Percentiles rank a stretch among this genome's conserved stretches.
Evolutionary conservation across 805 yeast genomes (phyloP).

Genomic region (Peterozyma xylosa): DNA sequence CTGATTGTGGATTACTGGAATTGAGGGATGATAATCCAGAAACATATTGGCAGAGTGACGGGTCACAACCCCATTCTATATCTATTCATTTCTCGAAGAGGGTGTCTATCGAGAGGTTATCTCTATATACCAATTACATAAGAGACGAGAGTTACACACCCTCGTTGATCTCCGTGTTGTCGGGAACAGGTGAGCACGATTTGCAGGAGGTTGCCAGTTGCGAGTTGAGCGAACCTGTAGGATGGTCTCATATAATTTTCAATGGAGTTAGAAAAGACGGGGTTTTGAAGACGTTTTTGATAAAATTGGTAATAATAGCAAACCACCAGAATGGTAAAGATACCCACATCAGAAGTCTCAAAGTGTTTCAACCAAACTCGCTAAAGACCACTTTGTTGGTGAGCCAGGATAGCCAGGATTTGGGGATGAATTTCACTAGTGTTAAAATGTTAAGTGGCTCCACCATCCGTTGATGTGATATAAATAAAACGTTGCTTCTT

Average conservation of each 20-base stretch:
- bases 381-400: conserved; percentile 16
- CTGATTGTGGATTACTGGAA: conserved; percentile 64
- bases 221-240: conserved; percentile 57
- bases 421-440: conserved; percentile 25
- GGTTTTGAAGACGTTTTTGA: conserved; percentile 56
- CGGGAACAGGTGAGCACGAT: conserved; percentile 80
- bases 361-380: conserved; percentile 38
- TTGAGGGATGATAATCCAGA: conserved; percentile 67
- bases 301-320: conserved; percentile 54
- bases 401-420: conserved; percentile 14
- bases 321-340: conserved; percentile 97
- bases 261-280: conserved; percentile 46
- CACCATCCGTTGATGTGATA: conserved; percentile 16
- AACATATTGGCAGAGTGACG: conserved; percentile 93
- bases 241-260: conserved; percentile 69
- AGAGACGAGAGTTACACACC: conserved; percentile 95
- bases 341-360: conserved; percentile 76
- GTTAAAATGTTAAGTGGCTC: conserved; percentile 23
- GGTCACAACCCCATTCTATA: conserved; percentile 77
- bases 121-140: conserved; percentile 61
- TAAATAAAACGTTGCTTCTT: background rate
- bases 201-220: conserved; percentile 56
- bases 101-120: conserved; percentile 60
- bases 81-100: conserved; percentile 74
- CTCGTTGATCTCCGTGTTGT: conserved; percentile 48